These are phyloP conservation scores for Hericium rajendrae DNA, from an alignment of 768 basidiomycete species.

Conservation along the genomic window DNA sequence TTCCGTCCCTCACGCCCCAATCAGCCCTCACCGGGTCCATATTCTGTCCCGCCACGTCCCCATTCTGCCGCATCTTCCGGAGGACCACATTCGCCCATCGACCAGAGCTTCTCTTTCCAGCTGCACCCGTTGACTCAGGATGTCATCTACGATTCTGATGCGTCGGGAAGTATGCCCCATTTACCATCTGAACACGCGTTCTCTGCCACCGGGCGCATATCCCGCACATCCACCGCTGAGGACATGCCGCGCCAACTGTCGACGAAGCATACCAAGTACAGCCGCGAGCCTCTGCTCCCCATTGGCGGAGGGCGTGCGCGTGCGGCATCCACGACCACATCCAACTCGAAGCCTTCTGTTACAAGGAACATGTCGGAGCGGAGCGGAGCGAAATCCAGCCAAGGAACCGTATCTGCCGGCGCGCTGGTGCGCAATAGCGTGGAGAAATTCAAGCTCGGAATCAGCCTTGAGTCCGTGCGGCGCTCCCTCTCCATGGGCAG, in stretches of 20 bases:
- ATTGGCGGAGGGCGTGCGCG: conserved; percentile 24
- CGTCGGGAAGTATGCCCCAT: conserved; percentile 22
- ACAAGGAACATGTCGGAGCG: conserved; percentile 19
- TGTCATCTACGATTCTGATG: conserved; percentile 35
- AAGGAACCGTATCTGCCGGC: conserved; percentile 10
- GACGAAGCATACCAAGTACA: conserved; percentile 41
- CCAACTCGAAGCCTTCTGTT: conserved; percentile 18
- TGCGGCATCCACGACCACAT: conserved; percentile 14
- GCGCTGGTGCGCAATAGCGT: conserved; percentile 47
- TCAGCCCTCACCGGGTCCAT: conserved; percentile 31
- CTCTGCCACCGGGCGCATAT: background rate
- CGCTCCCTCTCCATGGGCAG: conserved; percentile 16
- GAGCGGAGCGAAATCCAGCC: conserved; percentile 18
- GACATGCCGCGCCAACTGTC: conserved; percentile 23
- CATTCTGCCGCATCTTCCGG: conserved; percentile 22
- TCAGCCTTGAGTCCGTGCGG: conserved; percentile 27
- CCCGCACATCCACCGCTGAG: conserved; percentile 17
- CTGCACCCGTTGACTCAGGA: conserved; percentile 31
- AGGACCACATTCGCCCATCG: conserved; percentile 9
- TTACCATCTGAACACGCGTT: conserved; percentile 12
- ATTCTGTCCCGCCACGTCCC: conserved; percentile 24
- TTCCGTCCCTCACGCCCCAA: conserved; percentile 61
- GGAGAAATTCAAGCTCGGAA: conserved; percentile 46
- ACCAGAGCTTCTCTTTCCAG: conserved; percentile 25
- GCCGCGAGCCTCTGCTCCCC: conserved; percentile 67